Conservation (phyloP, 129 eudicot genomes). For the Flaveria robusta region DNA sequence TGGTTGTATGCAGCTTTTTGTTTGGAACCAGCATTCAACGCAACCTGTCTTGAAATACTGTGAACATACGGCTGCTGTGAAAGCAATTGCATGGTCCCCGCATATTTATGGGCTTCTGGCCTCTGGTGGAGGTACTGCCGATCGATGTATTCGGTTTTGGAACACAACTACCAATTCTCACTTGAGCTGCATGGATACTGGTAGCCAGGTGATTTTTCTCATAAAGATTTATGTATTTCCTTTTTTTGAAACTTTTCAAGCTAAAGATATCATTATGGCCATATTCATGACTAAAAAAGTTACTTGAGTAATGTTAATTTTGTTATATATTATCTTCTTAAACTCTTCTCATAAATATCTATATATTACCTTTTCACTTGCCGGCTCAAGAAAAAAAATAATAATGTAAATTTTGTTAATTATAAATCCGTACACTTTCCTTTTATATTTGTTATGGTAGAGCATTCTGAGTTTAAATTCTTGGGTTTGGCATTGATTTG, state of each 20-base stretch:
- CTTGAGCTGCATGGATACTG: constrained; percentile 97
- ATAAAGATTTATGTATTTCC: not conserved
- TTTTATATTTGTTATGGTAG: not conserved
- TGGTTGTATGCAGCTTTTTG: constrained; percentile 64
- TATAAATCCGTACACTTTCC: not conserved
- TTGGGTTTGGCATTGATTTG: not conserved
- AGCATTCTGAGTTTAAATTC: not conserved
- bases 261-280: not conserved
- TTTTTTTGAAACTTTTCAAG: not conserved
- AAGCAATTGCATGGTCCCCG: constrained; percentile 99
- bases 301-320: not conserved
- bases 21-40: constrained; percentile 94
- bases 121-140: constrained; percentile 99
- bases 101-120: constrained; percentile 94
- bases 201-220: constrained; percentile 75
- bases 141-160: constrained; percentile 95
- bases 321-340: not conserved
- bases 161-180: constrained; percentile 91
- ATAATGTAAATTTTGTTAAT: not conserved
- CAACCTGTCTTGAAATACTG: constrained; percentile 89
- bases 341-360: not conserved
- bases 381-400: not conserved
- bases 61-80: constrained; percentile 97
- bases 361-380: not conserved
- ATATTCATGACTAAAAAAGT: not conserved